Evolutionary conservation across 805 yeast genomes (phyloP).

Genomic region (Debaryomyces maramus): DNA sequence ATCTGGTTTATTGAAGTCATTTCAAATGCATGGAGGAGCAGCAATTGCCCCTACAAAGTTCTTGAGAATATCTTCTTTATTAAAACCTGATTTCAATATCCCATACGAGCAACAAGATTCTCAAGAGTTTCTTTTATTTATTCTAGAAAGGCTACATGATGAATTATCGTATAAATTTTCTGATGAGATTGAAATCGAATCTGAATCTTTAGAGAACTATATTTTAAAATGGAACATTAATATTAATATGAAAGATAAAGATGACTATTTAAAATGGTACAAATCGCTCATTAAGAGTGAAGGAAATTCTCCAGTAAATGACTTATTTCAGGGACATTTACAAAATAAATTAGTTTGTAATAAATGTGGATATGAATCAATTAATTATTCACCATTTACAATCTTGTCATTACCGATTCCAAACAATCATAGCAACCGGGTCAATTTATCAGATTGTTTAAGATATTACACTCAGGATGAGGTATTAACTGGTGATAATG

Average conservation of each 20-base stretch:
- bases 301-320: slow-evolving; percentile 67
- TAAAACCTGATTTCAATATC: slow-evolving; percentile 67
- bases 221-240: slow-evolving; percentile 33
- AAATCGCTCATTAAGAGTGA: slow-evolving; percentile 48
- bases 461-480: slow-evolving; percentile 63
- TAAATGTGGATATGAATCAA: slow-evolving; percentile 61
- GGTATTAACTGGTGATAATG: slow-evolving; percentile 68
- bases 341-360: slow-evolving; percentile 64
- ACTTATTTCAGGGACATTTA: slow-evolving; percentile 70
- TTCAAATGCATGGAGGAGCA: slow-evolving; percentile 57
- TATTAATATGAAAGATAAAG: slow-evolving; percentile 32
- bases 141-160: slow-evolving; percentile 67
- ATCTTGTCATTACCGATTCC: slow-evolving; percentile 67
- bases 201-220: slow-evolving; percentile 23
- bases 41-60: slow-evolving; percentile 67
- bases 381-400: slow-evolving; percentile 61
- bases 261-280: slow-evolving; percentile 66
- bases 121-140: slow-evolving; percentile 68
- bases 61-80: slow-evolving; percentile 46
- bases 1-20: slow-evolving; percentile 54
- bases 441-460: slow-evolving; percentile 62
- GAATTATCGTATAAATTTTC: slow-evolving; percentile 46
- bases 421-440: slow-evolving; percentile 24
- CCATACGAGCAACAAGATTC: slow-evolving; percentile 82
- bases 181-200: slow-evolving; percentile 19